Evolutionary conservation across 495 filamentous ascomycete species (phyloP).

Genomic region (Extremus antarcticus): DNA sequence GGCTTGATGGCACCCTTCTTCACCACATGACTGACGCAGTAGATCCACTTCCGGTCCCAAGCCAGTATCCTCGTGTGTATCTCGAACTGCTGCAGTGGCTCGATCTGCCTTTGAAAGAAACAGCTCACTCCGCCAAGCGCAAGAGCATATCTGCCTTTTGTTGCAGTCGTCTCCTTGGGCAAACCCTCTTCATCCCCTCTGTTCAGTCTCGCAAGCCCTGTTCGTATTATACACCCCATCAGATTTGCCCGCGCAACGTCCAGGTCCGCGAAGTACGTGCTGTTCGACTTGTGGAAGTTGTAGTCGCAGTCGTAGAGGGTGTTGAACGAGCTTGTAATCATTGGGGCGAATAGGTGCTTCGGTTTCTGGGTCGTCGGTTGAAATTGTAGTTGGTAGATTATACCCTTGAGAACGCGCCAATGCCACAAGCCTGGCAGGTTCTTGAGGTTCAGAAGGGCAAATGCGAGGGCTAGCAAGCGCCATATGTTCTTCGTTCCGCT

Average conservation of each 20-base stretch:
- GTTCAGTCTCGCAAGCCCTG: conserved; percentile 37
- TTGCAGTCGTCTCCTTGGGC: conserved; percentile 2
- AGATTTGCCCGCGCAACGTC: conserved; percentile 57
- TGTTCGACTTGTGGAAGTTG: conserved; percentile 74
- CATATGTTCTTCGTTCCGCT: conserved; percentile 31
- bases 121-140: conserved; percentile 56
- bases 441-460: conserved; percentile 56
- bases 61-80: conserved; percentile 53
- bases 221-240: conserved; percentile 47
- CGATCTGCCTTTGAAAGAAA: conserved; percentile 57
- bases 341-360: conserved; percentile 49
- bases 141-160: conserved; percentile 41
- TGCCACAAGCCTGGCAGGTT: conserved; percentile 68
- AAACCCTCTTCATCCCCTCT: conserved; percentile 21
- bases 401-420: conserved; percentile 51
- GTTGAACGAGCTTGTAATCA: conserved; percentile 48
- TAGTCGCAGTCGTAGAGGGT: conserved; percentile 63
- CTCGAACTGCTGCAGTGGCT: conserved; percentile 54
- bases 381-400: conserved; percentile 49
- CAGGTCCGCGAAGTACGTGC: conserved; percentile 64
- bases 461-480: conserved; percentile 41
- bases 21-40: conserved; percentile 62
- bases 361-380: conserved; percentile 31
- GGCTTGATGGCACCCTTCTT: conserved; percentile 46
- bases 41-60: conserved; percentile 85